These are phyloP conservation scores for Roridomyces roridus DNA, from an alignment of 768 basidiomycete species.

Conservation along the genomic window DNA sequence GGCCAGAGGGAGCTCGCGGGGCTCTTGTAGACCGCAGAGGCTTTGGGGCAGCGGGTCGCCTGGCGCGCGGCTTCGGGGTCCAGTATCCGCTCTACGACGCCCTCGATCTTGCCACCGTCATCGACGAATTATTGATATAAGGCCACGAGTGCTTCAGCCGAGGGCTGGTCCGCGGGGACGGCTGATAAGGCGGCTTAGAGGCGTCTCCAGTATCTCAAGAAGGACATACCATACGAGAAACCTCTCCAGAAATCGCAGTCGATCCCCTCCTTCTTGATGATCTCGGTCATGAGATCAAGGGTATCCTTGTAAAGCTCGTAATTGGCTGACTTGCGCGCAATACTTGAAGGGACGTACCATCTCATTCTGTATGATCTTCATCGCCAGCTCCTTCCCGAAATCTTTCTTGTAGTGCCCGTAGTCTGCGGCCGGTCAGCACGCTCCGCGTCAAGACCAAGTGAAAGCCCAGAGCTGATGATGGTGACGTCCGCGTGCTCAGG, in stretches of 20 bases:
- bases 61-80: slow-evolving; percentile 30
- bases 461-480: slow-evolving; percentile 43
- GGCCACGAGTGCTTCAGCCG: slow-evolving; percentile 26
- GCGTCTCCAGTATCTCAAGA: neutral
- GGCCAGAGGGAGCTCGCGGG: slow-evolving; percentile 28
- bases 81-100: slow-evolving; percentile 29
- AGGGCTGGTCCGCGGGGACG: slow-evolving; percentile 25
- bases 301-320: slow-evolving; percentile 15
- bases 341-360: slow-evolving; percentile 11
- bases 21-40: slow-evolving; percentile 18
- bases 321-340: neutral
- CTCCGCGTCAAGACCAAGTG: too few relatives aligned
- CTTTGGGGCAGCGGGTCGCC: slow-evolving; percentile 11
- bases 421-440: slow-evolving; percentile 4
- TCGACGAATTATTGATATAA: slow-evolving; percentile 29
- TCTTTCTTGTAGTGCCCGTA: slow-evolving; percentile 25
- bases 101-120: slow-evolving; percentile 35
- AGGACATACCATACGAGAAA: slow-evolving; percentile 24
- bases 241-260: slow-evolving; percentile 37
- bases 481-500: slow-evolving; percentile 31
- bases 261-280: slow-evolving; percentile 28
- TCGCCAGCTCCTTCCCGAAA: slow-evolving; percentile 31
- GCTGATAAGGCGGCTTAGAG: slow-evolving; percentile 4
- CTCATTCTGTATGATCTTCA: slow-evolving; percentile 32
- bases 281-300: slow-evolving; percentile 23